A percentile compares a stretch with the other conserved stretches of the same genome.
Evolutionary conservation across 164 flowering plant species (phyloP).

Genomic region (Amborella trichopoda): DNA sequence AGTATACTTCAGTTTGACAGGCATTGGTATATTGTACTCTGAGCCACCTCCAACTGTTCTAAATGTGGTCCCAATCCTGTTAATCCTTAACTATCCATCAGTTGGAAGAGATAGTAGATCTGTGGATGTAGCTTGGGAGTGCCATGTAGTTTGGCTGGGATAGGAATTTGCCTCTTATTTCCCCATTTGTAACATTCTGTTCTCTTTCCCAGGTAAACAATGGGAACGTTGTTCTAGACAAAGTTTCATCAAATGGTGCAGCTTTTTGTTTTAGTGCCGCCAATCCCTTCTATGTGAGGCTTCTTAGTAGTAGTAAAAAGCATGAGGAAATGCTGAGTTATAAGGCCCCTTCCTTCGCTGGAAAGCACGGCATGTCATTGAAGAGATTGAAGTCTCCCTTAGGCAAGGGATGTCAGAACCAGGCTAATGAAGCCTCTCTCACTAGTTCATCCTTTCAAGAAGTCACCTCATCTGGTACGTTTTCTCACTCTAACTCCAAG

Average conservation of each 20-base stretch:
- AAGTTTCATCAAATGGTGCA: conserved; percentile 14
- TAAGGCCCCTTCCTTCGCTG: neutral
- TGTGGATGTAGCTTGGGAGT: too few relatives aligned
- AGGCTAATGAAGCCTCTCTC: conserved; percentile 11
- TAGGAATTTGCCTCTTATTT: neutral
- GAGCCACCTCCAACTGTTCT: too few relatives aligned
- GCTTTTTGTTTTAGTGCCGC: conserved; percentile 45
- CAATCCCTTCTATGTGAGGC: conserved; percentile 60
- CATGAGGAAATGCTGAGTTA: conserved; percentile 16
- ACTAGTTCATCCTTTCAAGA: conserved; percentile 9
- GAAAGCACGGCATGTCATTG: conserved; percentile 18
- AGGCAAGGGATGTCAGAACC: conserved; percentile 6
- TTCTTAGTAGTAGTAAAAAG: conserved; percentile 23
- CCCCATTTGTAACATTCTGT: too few relatives aligned
- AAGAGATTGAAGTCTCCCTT: conserved; percentile 53
- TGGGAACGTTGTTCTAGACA: conserved; percentile 58
- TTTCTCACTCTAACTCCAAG: conserved; percentile 22
- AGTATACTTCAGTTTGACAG: too few relatives aligned
- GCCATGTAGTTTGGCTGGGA: neutral
- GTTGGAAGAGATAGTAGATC: too few relatives aligned
- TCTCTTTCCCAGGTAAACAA: conserved; percentile 66
- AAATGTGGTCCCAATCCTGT: too few relatives aligned
- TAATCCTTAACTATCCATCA: too few relatives aligned
- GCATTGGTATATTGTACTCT: too few relatives aligned
- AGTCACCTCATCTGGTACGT: conserved; percentile 11